Percentiles rank a stretch among this genome's conserved stretches.
phyloP scores from a whole-genome alignment of 1,139 yeast species.

The Geotrichum candidum region DNA sequence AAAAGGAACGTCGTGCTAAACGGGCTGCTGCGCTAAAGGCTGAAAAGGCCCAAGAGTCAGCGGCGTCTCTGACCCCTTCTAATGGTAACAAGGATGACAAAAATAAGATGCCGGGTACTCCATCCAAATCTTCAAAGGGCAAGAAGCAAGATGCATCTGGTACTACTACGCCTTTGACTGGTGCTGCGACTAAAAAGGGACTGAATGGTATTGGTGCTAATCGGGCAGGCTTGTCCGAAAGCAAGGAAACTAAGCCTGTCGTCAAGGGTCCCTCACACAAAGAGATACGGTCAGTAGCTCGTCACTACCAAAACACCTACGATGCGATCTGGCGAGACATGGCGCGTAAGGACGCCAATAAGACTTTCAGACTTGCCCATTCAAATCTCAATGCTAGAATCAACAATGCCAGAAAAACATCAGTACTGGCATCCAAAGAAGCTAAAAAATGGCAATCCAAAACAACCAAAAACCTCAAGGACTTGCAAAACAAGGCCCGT shows the following conservation, averaged over 20 bases:
- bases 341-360: slow-evolving; percentile 89
- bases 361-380: slow-evolving; percentile 70
- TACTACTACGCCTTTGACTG: neutral
- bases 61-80: neutral
- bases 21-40: neutral
- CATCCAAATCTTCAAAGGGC: neutral
- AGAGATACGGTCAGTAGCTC: slow-evolving; percentile 68
- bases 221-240: neutral
- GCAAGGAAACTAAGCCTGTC: slow-evolving; percentile 3
- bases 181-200: neutral
- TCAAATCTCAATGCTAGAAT: slow-evolving; percentile 71
- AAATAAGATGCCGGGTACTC: neutral
- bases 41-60: neutral
- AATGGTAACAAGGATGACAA: neutral
- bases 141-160: neutral
- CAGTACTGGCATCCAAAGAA: slow-evolving; percentile 87
- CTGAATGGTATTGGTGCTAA: neutral
- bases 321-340: slow-evolving; percentile 92
- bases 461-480: slow-evolving; percentile 87
- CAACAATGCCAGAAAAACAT: slow-evolving; percentile 78
- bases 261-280: slow-evolving; percentile 32
- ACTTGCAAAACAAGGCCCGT: slow-evolving; percentile 85
- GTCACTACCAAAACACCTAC: slow-evolving; percentile 80
- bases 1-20: neutral
- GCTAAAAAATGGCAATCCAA: slow-evolving; percentile 92